phyloP scores from a whole-genome alignment of 2,329 filamentous ascomycete genomes.

The Fusarium cyanostomum region DNA sequence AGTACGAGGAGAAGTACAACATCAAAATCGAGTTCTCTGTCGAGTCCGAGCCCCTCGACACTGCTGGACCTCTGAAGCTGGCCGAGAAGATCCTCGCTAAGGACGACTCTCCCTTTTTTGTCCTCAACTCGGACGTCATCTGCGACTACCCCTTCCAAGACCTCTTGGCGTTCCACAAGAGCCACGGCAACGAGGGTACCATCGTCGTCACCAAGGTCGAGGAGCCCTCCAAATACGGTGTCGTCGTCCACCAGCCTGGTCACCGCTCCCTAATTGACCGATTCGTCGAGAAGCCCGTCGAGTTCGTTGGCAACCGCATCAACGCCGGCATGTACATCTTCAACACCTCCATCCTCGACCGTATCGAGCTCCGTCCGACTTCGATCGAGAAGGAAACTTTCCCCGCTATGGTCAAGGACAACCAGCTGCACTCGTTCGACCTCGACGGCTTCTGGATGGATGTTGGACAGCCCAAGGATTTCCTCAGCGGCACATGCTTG shows the following conservation, averaged over 20 bases:
- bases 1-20: conserved; percentile 92
- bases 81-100: conserved; percentile 92
- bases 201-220: conserved; percentile 99
- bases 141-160: conserved; percentile 97
- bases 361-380: conserved; percentile 95
- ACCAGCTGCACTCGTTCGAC: conserved; percentile 93
- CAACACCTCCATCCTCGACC: conserved; percentile 87
- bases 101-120: conserved; percentile 95
- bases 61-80: conserved; percentile 93
- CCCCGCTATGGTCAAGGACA: conserved; percentile 90
- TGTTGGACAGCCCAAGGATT: conserved; percentile 98
- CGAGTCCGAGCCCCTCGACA: conserved; percentile 94
- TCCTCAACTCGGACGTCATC: conserved; percentile 97
- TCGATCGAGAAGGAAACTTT: conserved; percentile 99
- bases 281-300: conserved; percentile 98
- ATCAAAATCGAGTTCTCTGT: conserved; percentile 98
- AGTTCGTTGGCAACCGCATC: conserved; percentile 98
- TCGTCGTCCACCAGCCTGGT: conserved; percentile 95
- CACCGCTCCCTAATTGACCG: conserved; percentile 93
- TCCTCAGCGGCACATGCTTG: conserved; percentile 93
- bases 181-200: conserved; percentile 93
- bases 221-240: conserved; percentile 98
- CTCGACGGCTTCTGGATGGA: conserved; percentile 99
- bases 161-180: conserved; percentile 90
- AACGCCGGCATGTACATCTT: conserved; percentile 99